These are phyloP conservation scores for Linaria vulgaris DNA, from an alignment of 257 asterid genomes.

Conservation along the genomic window DNA sequence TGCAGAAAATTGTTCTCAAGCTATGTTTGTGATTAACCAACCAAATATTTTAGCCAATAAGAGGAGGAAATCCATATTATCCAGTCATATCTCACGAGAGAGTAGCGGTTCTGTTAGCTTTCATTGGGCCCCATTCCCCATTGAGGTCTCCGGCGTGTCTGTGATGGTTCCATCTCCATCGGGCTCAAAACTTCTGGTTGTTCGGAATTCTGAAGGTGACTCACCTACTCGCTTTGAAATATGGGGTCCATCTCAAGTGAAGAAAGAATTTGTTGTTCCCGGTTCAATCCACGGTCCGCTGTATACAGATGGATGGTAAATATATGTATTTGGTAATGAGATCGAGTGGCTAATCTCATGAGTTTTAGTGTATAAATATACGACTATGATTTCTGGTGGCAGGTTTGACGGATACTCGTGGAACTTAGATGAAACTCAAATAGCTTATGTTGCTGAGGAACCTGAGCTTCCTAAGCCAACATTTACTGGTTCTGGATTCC, in stretches of 20 bases:
- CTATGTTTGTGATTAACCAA: conserved; percentile 74
- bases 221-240: conserved; percentile 80
- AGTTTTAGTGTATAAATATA: no score
- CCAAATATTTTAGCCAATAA: conserved; percentile 75
- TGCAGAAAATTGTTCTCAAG: conserved; percentile 59
- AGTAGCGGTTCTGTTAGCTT: conserved; percentile 49
- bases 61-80: conserved; percentile 62
- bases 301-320: conserved; percentile 91
- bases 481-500: conserved; percentile 57
- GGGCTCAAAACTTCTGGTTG: conserved; percentile 77
- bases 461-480: conserved; percentile 64
- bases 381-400: conserved; percentile 12
- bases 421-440: conserved; percentile 71
- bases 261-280: conserved; percentile 67
- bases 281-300: conserved; percentile 75
- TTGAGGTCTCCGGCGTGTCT: conserved; percentile 70
- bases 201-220: conserved; percentile 76
- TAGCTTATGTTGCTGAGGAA: conserved; percentile 92
- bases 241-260: conserved; percentile 78
- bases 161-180: conserved; percentile 84
- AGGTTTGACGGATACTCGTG: conserved; percentile 98
- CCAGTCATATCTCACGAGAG: conserved; percentile 55
- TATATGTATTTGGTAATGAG: not conserved
- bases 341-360: no score
- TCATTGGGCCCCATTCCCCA: conserved; percentile 83